Base-by-base conservation (phyloP, 805 yeast genomes). In the Teunomyces gatunensis region DNA sequence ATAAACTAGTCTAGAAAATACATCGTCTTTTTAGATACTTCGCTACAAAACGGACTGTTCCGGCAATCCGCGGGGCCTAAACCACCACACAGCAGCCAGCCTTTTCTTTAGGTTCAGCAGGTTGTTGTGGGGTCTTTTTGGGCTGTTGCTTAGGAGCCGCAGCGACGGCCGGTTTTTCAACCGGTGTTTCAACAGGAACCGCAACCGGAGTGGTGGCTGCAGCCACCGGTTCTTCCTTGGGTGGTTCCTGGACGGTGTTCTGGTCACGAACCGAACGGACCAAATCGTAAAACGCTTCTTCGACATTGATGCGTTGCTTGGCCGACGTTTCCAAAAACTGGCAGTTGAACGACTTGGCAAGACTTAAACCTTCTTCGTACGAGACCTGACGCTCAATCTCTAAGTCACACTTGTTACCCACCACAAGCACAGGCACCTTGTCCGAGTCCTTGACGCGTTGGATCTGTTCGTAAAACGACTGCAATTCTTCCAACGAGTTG, bases 321-420 rank as follows among this genome's bases (percentile, higher is more conserved):
- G 98, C 98, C 35, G 92, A 83, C 1, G 98, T 89, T 69, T 94
- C 99, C 56, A 91, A 77, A 64, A 91, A 94, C 52, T 85, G 82
- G 55, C 87, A 79, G 51, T 78, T 75, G 60, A 88, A 80, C 53
- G 79, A 77, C 47, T 77, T 74, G 27, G 96, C 96, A 49, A 89
- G 71, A 17, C 62, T 51, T 56, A 64, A 49, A 25, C 87, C 90
- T 59, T 84, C 89, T 56, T 81, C 86, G 54, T 67, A 77, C 35
- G 84, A 75, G 4, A 87, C 92, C 60, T 85, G 89, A 64, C 96
- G 78, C 56, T 83, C 86, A 42, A 77, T 78, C 56, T 85, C 91
- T 56, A 86, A 70, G 68, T 89, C 96, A 46, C 81, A 74, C 63
- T 86, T 87, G 64, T 85, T 84, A 12, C 96, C 96, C 30, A 86